phyloP scores from a whole-genome alignment of 805 yeast genomes.

The Jamesozyma lodderae region DNA sequence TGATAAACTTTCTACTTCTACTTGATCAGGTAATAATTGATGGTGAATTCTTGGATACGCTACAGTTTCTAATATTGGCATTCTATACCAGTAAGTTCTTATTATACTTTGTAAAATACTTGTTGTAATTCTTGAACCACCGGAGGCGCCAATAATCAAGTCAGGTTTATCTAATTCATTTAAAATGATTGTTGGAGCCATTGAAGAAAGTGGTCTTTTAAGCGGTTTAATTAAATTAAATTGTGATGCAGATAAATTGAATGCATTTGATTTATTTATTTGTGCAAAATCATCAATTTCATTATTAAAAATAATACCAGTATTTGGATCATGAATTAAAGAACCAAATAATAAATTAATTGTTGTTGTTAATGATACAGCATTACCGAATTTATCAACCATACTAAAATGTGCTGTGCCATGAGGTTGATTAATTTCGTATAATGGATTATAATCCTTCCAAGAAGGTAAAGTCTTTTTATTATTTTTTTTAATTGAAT shows the following conservation, averaged over 20 bases:
- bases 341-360: conserved; percentile 81
- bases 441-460: conserved; percentile 71
- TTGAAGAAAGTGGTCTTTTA: conserved; percentile 78
- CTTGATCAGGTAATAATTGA: conserved; percentile 68
- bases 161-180: conserved; percentile 43
- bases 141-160: conserved; percentile 82
- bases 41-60: conserved; percentile 83
- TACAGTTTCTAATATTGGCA: conserved; percentile 57
- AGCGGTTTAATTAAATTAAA: conserved; percentile 68
- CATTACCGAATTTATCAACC: conserved; percentile 63
- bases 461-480: conserved; percentile 49
- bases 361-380: conserved; percentile 84
- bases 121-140: conserved; percentile 82
- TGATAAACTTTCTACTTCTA: conserved; percentile 46
- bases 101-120: conserved; percentile 75
- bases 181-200: conserved; percentile 64
- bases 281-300: conserved; percentile 93
- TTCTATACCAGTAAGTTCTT: conserved; percentile 48
- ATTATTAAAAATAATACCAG: conserved; percentile 78
- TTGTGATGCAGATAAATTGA: conserved; percentile 70
- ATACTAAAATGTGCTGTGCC: conserved; percentile 88
- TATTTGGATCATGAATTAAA: conserved; percentile 63
- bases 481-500: conserved; percentile 41
- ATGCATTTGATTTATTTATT: conserved; percentile 62
- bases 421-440: conserved; percentile 67